Conservation (phyloP, 306 rosid species). For the Pueraria montana region DNA sequence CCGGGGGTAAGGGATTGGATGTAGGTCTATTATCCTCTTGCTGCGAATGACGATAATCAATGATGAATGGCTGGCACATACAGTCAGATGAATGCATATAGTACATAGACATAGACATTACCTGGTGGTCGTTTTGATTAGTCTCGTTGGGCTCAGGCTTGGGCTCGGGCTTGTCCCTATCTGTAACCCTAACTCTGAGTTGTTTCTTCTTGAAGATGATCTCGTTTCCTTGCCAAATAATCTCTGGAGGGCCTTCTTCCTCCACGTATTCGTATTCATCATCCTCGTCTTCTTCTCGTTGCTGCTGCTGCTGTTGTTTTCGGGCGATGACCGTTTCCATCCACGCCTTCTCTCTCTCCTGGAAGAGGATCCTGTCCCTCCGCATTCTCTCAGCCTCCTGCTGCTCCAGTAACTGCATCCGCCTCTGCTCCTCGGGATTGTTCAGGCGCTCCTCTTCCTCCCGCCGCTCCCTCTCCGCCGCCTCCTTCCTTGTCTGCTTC, state of each 20-base stretch:
- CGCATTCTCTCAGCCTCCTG: slow-evolving; percentile 73
- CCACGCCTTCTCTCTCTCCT: slow-evolving; percentile 82
- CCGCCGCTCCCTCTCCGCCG: slow-evolving; percentile 62
- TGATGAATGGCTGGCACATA: neutral
- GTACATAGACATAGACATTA: neutral
- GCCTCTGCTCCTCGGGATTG: slow-evolving; percentile 73
- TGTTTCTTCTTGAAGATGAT: slow-evolving; percentile 79
- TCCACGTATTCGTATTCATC: slow-evolving; percentile 70
- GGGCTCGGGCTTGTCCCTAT: neutral
- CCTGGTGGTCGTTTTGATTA: slow-evolving; percentile 47
- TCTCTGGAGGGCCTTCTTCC: slow-evolving; percentile 75
- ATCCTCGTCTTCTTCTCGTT: slow-evolving; percentile 35
- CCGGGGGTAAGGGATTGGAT: slow-evolving; percentile 90
- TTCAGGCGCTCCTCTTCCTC: slow-evolving; percentile 71
- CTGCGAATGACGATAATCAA: neutral
- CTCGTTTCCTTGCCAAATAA: slow-evolving; percentile 91
- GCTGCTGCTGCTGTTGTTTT: neutral
- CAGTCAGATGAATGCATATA: no score
- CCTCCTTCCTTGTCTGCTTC: slow-evolving; percentile 72
- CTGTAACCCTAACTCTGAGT: slow-evolving; percentile 52
- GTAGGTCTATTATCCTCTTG: slow-evolving; percentile 62
- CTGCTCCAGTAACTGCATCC: slow-evolving; percentile 54
- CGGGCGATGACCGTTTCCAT: slow-evolving; percentile 42
- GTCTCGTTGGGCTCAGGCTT: neutral
- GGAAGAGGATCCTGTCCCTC: slow-evolving; percentile 64